Conservation (phyloP, 2,329 filamentous ascomycete species). For the Talaromyces albobiverticillius region DNA sequence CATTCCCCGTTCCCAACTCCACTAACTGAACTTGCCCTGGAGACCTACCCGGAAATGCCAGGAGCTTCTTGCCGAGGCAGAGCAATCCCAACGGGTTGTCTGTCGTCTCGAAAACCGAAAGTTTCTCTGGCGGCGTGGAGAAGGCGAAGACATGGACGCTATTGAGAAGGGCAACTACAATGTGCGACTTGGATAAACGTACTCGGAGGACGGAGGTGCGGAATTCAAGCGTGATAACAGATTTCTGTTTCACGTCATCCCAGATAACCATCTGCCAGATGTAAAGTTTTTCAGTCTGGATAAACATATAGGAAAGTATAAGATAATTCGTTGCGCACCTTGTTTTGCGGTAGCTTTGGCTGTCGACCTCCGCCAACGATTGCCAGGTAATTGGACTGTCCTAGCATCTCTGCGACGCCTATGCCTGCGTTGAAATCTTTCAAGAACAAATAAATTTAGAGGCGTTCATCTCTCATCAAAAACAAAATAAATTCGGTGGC, state of each 20-base stretch:
- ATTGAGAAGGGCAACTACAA: slow-evolving; percentile 78
- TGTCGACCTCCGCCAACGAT: slow-evolving; percentile 83
- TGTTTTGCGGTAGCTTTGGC: slow-evolving; percentile 84
- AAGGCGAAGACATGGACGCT: slow-evolving; percentile 80
- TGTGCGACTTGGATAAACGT: slow-evolving; percentile 69
- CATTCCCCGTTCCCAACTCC: slow-evolving; percentile 71
- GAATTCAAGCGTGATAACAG: slow-evolving; percentile 73
- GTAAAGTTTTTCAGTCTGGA: background rate
- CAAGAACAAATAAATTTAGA: background rate
- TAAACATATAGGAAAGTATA: slow-evolving; percentile 17
- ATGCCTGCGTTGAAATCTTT: slow-evolving; percentile 78
- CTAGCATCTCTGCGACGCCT: slow-evolving; percentile 81
- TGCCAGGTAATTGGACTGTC: slow-evolving; percentile 80
- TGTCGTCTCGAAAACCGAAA: slow-evolving; percentile 78
- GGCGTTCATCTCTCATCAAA: background rate
- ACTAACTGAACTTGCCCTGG: slow-evolving; percentile 86
- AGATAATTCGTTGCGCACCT: slow-evolving; percentile 48
- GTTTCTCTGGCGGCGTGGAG: slow-evolving; percentile 65
- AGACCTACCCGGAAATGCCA: slow-evolving; percentile 85
- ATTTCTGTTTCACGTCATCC: slow-evolving; percentile 79
- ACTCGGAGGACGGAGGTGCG: slow-evolving; percentile 77
- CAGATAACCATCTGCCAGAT: slow-evolving; percentile 67
- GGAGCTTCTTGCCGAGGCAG: slow-evolving; percentile 67
- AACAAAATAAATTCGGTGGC: slow-evolving; percentile 5
- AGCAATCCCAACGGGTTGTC: slow-evolving; percentile 81